phyloP scores from a whole-genome alignment of 805 yeast genomes.

The Suhomyces sp. region DNA sequence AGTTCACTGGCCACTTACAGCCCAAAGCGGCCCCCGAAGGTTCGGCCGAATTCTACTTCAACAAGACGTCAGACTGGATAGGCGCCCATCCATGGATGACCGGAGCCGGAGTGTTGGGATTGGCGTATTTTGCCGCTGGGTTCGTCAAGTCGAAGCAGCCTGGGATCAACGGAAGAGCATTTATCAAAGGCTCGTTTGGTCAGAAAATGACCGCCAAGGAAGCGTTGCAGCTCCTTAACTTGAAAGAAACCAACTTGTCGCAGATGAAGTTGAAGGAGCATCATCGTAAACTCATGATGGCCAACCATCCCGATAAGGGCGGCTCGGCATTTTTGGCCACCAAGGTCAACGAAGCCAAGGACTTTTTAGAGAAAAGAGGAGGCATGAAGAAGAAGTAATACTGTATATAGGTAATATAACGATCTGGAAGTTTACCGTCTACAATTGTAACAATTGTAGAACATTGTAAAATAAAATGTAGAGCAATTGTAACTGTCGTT shows the following conservation, averaged over 20 bases:
- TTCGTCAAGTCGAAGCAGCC: slow-evolving; percentile 63
- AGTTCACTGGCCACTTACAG: slow-evolving; percentile 40
- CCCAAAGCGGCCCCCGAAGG: slow-evolving; percentile 42
- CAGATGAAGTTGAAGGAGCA: slow-evolving; percentile 69
- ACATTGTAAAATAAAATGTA: no score
- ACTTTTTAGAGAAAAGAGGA: slow-evolving; percentile 69
- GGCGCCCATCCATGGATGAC: slow-evolving; percentile 76
- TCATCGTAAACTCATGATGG: slow-evolving; percentile 80
- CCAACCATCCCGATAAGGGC: slow-evolving; percentile 93
- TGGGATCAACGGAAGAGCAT: slow-evolving; percentile 64
- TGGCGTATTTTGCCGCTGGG: slow-evolving; percentile 65
- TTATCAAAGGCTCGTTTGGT: slow-evolving; percentile 85
- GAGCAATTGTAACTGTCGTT: no score
- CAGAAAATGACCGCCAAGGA: slow-evolving; percentile 86
- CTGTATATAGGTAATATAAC: not conserved
- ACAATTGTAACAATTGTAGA: no score
- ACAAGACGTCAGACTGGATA: slow-evolving; percentile 55
- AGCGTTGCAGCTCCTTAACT: slow-evolving; percentile 78
- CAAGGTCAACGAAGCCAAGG: slow-evolving; percentile 91
- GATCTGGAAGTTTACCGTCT: no score
- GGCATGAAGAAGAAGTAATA: slow-evolving; percentile 39
- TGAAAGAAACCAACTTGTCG: slow-evolving; percentile 62
- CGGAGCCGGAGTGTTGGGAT: slow-evolving; percentile 64
- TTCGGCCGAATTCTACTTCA: slow-evolving; percentile 61
- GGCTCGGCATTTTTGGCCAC: slow-evolving; percentile 88